A percentile compares a stretch with the other conserved stretches of the same genome.
These are phyloP conservation scores for Thalassiosira ordinaria DNA, from an alignment of 352 stramenopile species.

Conservation along the genomic window DNA sequence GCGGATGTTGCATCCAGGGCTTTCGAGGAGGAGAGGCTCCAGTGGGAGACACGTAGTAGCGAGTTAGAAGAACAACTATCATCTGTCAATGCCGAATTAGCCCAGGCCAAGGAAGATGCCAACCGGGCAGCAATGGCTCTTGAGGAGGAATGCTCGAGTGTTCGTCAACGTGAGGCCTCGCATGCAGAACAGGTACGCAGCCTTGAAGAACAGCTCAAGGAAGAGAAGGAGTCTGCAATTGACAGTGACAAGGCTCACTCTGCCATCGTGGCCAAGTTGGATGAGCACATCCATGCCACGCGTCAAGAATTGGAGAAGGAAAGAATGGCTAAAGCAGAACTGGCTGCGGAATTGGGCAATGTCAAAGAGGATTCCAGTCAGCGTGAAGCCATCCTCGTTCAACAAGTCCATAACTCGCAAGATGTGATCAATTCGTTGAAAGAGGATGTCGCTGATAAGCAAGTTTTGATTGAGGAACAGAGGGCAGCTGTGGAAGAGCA, in stretches of 20 bases:
- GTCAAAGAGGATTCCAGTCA: too few relatives aligned
- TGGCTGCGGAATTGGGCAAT: too few relatives aligned
- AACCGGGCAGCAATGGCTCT: constrained; percentile 7
- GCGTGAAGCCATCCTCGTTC: too few relatives aligned
- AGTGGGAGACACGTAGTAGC: constrained; percentile 1
- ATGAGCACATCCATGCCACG: constrained; percentile 13
- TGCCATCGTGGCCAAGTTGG: constrained; percentile 12
- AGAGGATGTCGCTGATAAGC: constrained; percentile 12
- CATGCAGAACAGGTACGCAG: neutral
- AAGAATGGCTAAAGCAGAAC: neutral
- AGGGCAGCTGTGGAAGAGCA: neutral
- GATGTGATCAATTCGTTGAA: constrained; percentile 11
- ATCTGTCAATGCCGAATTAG: neutral
- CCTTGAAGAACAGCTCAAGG: constrained; percentile 24
- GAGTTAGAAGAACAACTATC: neutral
- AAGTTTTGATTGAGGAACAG: neutral
- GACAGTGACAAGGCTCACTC: constrained; percentile 21
- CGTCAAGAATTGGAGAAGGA: neutral
- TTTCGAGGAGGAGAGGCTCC: neutral
- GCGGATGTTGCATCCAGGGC: neutral
- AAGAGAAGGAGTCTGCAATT: constrained; percentile 7
- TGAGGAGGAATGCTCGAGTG: constrained; percentile 27
- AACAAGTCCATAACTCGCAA: too few relatives aligned
- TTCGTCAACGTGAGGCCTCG: neutral
- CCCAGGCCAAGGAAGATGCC: constrained; percentile 25